Evolutionary conservation across 2,329 filamentous ascomycete genomes (phyloP), one percentile per base, ranked within the genome.

Genomic region (Aureobasidium sp.): DNA sequence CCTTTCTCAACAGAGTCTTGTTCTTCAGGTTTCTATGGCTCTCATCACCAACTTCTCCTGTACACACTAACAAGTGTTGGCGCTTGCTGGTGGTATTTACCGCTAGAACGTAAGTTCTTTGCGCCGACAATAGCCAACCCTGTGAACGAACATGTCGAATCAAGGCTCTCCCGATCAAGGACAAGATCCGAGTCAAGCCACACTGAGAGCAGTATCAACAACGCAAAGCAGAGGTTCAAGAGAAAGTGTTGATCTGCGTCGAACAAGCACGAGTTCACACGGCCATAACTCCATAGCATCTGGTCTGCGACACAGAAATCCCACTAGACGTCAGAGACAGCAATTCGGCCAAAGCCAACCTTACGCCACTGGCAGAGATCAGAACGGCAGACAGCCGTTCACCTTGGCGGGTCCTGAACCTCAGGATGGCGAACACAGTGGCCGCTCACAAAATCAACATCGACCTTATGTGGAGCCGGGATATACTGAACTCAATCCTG

Each of bases 391-490:
- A 31, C 36, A 9, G 9, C 14, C 36, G 9, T 57, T 34, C 27
- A 44, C 41, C 20, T n/a, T 45, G 6, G 53, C 41, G 15, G 51
- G 49, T 15, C 25, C 52, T 1, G 14, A 9, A 4, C 6, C 2
- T 2, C 52, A 42, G 6, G 52, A 44, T 29, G 52, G n/a, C 5
- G 37, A 31, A 3, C 42, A 55, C 3, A 44, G 15, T 20, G 52
- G 22, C 5, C 52, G 49, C n/a, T 17, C 49, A 9, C 49, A 53
- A 27, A 53, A 53, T 12, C 49, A 53, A 5, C 65, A 70, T 27
- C 67, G 69, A 57, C 66, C 66, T 11, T 69, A 69, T 22, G 48
- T 53, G 2, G 42, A 61, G 15, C 25, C 25, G 17, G 58, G 47
- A 4, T 61, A 61, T 22, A 20, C n/a, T 9, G 45, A 51, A 5